These are phyloP conservation scores for Paracamarosporium sp. DNA, from an alignment of 2,329 filamentous ascomycete species.

Conservation along the genomic window DNA sequence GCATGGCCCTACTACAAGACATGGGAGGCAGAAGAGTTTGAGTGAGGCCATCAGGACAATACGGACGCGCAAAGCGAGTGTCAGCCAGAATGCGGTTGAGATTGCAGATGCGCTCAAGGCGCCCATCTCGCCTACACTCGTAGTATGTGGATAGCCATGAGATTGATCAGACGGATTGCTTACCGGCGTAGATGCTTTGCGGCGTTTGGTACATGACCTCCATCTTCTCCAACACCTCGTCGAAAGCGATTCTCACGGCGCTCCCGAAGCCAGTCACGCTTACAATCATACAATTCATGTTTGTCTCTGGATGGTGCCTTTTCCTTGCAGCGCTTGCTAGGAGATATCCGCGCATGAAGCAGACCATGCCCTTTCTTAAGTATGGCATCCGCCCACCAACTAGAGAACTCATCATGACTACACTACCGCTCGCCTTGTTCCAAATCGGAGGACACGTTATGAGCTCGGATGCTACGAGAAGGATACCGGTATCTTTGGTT, in stretches of 20 bases:
- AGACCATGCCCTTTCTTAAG: conserved; percentile 77
- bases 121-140: conserved; percentile 84
- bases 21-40: conserved; percentile 83
- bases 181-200: conserved; percentile 72
- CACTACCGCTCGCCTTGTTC: conserved; percentile 89
- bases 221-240: conserved; percentile 95
- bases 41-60: conserved; percentile 87
- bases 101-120: conserved; percentile 89
- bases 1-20: conserved; percentile 49
- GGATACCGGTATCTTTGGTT: conserved; percentile 94
- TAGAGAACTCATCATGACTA: conserved; percentile 81
- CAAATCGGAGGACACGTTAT: conserved; percentile 93
- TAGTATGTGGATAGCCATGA: conserved; percentile 65
- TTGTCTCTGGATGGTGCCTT: conserved; percentile 88
- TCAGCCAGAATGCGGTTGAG: conserved; percentile 92
- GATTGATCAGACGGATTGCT: conserved; percentile 24
- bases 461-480: conserved; percentile 90
- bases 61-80: conserved; percentile 78
- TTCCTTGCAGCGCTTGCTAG: conserved; percentile 77
- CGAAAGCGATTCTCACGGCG: conserved; percentile 93
- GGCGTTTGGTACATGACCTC: conserved; percentile 94
- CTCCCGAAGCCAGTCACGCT: conserved; percentile 90
- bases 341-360: conserved; percentile 73
- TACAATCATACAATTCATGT: conserved; percentile 90
- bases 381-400: conserved; percentile 84